Evolutionary conservation across 257 asterid genomes (phyloP).

Genomic region (Jacaranda copaia): DNA sequence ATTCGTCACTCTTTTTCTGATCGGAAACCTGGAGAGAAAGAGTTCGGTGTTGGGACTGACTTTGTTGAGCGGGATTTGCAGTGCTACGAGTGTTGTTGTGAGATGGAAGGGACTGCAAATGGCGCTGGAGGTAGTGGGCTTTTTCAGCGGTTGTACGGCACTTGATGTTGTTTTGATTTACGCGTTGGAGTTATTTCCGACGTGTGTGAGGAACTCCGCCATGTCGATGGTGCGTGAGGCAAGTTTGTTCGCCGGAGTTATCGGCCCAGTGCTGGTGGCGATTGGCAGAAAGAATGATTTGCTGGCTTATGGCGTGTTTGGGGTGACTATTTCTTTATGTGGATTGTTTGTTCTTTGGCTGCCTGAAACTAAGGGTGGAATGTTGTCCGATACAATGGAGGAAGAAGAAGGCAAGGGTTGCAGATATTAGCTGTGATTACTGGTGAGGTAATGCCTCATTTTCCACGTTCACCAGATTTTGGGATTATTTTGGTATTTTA

Average conservation of each 20-base stretch:
- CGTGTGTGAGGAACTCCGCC: slow-evolving; percentile 41
- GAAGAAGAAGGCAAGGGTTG: slow-evolving; percentile 28
- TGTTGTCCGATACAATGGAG: slow-evolving; percentile 31
- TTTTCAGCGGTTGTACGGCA: slow-evolving; percentile 17
- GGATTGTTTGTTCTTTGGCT: slow-evolving; percentile 35
- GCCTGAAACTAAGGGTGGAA: slow-evolving; percentile 38
- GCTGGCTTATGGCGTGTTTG: slow-evolving; percentile 32
- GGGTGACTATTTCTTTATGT: slow-evolving; percentile 20
- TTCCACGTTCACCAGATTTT: too few relatives aligned
- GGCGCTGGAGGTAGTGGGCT: slow-evolving; percentile 28
- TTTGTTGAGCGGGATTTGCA: slow-evolving; percentile 39
- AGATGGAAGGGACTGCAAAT: slow-evolving; percentile 33
- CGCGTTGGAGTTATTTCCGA: slow-evolving; percentile 41
- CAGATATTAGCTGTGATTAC: too few relatives aligned
- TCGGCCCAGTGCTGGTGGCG: slow-evolving; percentile 39
- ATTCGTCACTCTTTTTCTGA: slow-evolving; percentile 24
- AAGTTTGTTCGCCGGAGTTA: slow-evolving; percentile 29
- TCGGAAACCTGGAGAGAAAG: slow-evolving; percentile 39
- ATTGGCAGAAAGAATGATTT: slow-evolving; percentile 3
- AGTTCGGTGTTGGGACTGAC: slow-evolving; percentile 30
- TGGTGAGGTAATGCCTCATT: too few relatives aligned
- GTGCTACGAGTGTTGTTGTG: slow-evolving; percentile 26
- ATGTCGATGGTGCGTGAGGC: slow-evolving; percentile 40
- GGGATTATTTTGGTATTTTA: too few relatives aligned
- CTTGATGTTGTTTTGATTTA: slow-evolving; percentile 21